Conservation (phyloP, 1,284 basidiomycete species). For the Malassezia japonica region DNA sequence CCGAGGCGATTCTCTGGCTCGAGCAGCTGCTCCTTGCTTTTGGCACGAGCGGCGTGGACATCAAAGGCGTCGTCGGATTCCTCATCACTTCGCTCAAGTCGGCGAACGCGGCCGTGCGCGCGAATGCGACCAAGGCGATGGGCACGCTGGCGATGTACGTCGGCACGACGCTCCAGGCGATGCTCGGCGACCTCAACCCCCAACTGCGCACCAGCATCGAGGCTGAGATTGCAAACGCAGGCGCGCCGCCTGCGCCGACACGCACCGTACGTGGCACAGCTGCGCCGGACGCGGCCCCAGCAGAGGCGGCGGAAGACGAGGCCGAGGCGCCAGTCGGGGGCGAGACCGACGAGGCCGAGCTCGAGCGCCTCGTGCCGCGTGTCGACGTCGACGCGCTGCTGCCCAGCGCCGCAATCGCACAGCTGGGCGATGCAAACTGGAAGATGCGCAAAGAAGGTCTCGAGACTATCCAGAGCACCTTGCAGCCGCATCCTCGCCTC, state of each 20-base stretch:
- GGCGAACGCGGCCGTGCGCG: slow-evolving; percentile 85
- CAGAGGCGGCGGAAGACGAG: slow-evolving; percentile 9
- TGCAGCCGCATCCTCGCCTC: slow-evolving; percentile 83
- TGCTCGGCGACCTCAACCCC: slow-evolving; percentile 72
- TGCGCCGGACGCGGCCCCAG: slow-evolving; percentile 42
- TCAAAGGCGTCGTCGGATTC: slow-evolving; percentile 79
- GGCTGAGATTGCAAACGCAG: slow-evolving; percentile 64
- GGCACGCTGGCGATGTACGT: slow-evolving; percentile 87
- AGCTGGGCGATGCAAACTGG: slow-evolving; percentile 80
- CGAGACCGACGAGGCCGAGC: slow-evolving; percentile 27
- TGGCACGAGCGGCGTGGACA: slow-evolving; percentile 73
- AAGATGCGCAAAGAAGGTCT: slow-evolving; percentile 93
- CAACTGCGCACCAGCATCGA: slow-evolving; percentile 71
- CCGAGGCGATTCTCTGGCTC: slow-evolving; percentile 82
- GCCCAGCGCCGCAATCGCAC: slow-evolving; percentile 73
- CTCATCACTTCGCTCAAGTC: slow-evolving; percentile 78
- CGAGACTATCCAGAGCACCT: slow-evolving; percentile 68
- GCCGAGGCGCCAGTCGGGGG: neutral
- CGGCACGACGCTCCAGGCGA: slow-evolving; percentile 82
- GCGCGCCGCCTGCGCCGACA: slow-evolving; percentile 68
- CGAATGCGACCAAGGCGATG: slow-evolving; percentile 85
- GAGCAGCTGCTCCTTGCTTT: slow-evolving; percentile 83
- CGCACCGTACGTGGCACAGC: slow-evolving; percentile 62
- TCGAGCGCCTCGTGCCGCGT: slow-evolving; percentile 84
- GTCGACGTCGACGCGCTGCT: slow-evolving; percentile 83